Evolutionary conservation across 2,329 filamentous ascomycete species (phyloP), one percentile per base, ranked within the genome.

Genomic region (Sclerotinia minor): DNA sequence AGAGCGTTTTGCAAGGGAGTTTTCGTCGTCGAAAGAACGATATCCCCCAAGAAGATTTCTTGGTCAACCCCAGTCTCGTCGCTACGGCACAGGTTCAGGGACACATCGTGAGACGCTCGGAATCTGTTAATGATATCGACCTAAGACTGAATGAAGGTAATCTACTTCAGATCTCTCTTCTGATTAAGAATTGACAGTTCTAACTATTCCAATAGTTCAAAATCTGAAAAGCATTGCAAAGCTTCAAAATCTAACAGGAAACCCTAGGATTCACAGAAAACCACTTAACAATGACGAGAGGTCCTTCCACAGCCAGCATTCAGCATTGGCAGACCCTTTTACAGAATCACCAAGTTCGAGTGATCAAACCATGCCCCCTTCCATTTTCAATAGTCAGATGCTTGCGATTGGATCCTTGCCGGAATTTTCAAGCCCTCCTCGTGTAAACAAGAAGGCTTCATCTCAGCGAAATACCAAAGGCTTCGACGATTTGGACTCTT

Each of bases 61-160:
- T 71, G 26, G 64, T 71, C 35, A 63, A 69, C 19, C 24, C 45
- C 5, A 57, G 49, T 41, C 58, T 70, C 41, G 64, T 67, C 44
- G 66, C 65, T n/a, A 41, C 68, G 11, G 68, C 54, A 21, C 58
- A 58, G 8, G 52, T 64, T 9, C 53, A 70, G 21, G 68, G 71
- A 5, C 67, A 71, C 13, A 29, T 17, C 13, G 52, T 8, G 64
- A 66, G 32, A 53, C 44, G 24, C 32, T 55, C 68, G 49, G 47
- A 64, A 57, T 19, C 32, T 11, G 13, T 60, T 9, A 54, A 49
- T 68, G 32, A 67, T 32, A 67, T 69, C 41, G 69, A 73, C n/a
- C 67, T 73, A n/a, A 64, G 69, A 66, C 59, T 71, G 44, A 73
- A 74, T 61, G 70, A 75, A 69, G 72, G 74, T 71, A 64, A 65